Conservation (phyloP, 2,329 filamentous ascomycete species). For the Clarireedia paspali region DNA sequence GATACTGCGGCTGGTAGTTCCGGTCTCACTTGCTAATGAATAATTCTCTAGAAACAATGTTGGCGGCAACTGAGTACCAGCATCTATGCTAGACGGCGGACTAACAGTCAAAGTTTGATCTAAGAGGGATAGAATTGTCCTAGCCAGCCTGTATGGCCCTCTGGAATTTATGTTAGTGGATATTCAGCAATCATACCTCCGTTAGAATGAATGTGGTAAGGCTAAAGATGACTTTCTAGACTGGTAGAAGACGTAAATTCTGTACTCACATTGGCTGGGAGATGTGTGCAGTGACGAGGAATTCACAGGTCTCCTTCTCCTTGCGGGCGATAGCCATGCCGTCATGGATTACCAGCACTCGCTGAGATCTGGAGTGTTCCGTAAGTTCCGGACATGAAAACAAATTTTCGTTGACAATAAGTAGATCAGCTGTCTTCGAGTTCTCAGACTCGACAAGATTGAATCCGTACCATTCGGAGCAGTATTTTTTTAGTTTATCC, state of each 20-base stretch:
- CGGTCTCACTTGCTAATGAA: constrained; percentile 13
- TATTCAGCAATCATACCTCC: not conserved
- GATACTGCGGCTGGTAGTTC: constrained; percentile 19
- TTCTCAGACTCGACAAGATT: not conserved
- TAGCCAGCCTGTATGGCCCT: constrained; percentile 16
- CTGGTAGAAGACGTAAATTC: not conserved
- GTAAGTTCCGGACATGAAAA: constrained; percentile 9
- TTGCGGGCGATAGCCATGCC: constrained; percentile 7
- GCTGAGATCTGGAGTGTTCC: constrained; percentile 5
- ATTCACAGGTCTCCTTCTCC: not conserved
- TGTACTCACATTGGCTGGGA: constrained; percentile 14
- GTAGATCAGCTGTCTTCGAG: constrained; percentile 6
- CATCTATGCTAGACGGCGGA: constrained; percentile 3
- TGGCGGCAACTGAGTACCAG: constrained; percentile 21
- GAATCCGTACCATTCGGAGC: constrained; percentile 25
- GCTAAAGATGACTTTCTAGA: not conserved
- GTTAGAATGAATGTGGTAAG: not conserved
- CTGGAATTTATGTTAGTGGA: not conserved
- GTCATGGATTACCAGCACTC: constrained; percentile 19
- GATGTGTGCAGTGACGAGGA: constrained; percentile 12
- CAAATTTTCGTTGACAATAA: constrained; percentile 6
- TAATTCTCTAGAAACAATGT: constrained; percentile 17
- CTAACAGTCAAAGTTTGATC: constrained; percentile 1
- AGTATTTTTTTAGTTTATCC: constrained; percentile 23
- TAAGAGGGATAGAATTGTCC: constrained; percentile 19